Evolutionary conservation across 352 stramenopile genomes (phyloP).

Genomic region (Blastocystis sp.): DNA sequence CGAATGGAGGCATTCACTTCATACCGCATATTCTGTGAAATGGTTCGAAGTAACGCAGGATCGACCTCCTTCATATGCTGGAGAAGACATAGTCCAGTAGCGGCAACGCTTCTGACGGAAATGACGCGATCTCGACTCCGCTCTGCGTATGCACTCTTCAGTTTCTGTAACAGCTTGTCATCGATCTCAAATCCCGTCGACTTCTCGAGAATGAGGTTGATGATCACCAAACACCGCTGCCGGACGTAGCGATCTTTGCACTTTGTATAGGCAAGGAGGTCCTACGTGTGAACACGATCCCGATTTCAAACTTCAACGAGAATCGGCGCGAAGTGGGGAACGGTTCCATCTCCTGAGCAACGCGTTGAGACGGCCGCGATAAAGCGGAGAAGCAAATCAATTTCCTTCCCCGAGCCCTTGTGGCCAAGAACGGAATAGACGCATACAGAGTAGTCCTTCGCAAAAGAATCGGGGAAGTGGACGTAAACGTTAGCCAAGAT

Average conservation of each 20-base stretch:
- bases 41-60: not conserved
- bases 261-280: slow-evolving; percentile 21
- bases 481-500: slow-evolving; percentile 20
- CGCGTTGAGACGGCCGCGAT: not conserved
- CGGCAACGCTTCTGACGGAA: slow-evolving; percentile 15
- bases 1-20: slow-evolving; percentile 16
- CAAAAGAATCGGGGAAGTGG: slow-evolving; percentile 24
- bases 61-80: slow-evolving; percentile 26
- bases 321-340: slow-evolving; percentile 10
- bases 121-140: slow-evolving; percentile 56
- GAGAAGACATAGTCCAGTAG: slow-evolving; percentile 33
- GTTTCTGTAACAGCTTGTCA: not conserved
- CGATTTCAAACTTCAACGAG: slow-evolving; percentile 11
- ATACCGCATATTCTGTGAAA: slow-evolving; percentile 52
- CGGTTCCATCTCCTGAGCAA: slow-evolving; percentile 14
- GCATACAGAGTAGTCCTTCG: slow-evolving; percentile 32
- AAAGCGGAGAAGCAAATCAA: slow-evolving; percentile 27
- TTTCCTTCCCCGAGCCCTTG: slow-evolving; percentile 21
- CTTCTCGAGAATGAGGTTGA: slow-evolving; percentile 37
- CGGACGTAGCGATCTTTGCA: slow-evolving; percentile 36
- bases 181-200: slow-evolving; percentile 40
- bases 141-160: slow-evolving; percentile 37
- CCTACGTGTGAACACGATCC: slow-evolving; percentile 10
- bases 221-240: slow-evolving; percentile 28
- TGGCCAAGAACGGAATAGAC: slow-evolving; percentile 10